These are phyloP conservation scores for Coprinopsis marcescibilis DNA, from an alignment of 768 basidiomycete genomes.

Conservation along the genomic window DNA sequence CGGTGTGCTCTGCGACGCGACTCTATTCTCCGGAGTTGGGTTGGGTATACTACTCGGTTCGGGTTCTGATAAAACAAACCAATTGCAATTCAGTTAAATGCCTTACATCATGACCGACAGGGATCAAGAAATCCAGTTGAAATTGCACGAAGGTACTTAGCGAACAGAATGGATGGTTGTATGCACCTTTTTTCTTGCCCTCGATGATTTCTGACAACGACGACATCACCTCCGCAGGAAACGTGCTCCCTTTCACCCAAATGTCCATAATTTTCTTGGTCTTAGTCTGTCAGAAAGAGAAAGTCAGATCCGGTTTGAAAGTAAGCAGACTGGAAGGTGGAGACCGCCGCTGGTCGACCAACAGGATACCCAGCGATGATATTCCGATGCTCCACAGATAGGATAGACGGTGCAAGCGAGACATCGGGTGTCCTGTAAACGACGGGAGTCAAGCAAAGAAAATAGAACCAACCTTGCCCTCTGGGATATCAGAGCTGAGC, in stretches of 20 bases:
- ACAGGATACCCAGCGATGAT: not conserved
- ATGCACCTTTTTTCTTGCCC: slow-evolving; percentile 83
- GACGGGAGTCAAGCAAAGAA: slow-evolving; percentile 15
- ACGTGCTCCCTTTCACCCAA: slow-evolving; percentile 89
- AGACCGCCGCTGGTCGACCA: not conserved
- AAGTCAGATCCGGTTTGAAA: slow-evolving; percentile 37
- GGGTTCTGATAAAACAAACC: slow-evolving; percentile 60
- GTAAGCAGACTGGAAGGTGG: not conserved
- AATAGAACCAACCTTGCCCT: slow-evolving; percentile 76
- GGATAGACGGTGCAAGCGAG: not conserved
- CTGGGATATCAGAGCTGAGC: slow-evolving; percentile 53
- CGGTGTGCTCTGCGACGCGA: not conserved
- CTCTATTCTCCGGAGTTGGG: slow-evolving; percentile 12
- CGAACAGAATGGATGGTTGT: slow-evolving; percentile 61
- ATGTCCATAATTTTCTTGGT: slow-evolving; percentile 96
- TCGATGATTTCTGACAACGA: slow-evolving; percentile 67
- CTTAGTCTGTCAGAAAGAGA: slow-evolving; percentile 73
- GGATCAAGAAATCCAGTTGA: slow-evolving; percentile 40
- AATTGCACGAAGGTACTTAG: slow-evolving; percentile 80
- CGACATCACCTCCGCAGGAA: slow-evolving; percentile 69
- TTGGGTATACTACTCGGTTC: slow-evolving; percentile 29
- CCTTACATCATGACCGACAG: slow-evolving; percentile 43
- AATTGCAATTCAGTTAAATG: slow-evolving; percentile 60
- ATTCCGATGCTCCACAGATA: not conserved
- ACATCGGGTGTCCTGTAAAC: slow-evolving; percentile 8